Conservation (phyloP, 2,329 filamentous ascomycete genomes). For the Fusarium decemcellulare region DNA sequence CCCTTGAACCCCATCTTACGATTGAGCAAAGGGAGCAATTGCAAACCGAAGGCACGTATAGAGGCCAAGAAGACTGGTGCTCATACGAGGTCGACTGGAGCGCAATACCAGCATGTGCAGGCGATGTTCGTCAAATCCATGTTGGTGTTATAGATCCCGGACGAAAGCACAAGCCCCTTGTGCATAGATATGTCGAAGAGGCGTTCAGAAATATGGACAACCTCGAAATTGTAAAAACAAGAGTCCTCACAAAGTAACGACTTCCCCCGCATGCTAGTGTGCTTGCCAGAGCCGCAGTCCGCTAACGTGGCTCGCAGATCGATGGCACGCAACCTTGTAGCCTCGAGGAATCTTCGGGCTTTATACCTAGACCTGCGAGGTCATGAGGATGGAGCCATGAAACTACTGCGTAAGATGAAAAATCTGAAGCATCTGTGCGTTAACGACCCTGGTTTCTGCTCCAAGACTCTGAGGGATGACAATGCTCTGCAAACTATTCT, state of each 20-base stretch:
- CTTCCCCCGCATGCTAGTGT: neutral
- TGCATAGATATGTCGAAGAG: slow-evolving; percentile 37
- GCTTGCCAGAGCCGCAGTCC: neutral
- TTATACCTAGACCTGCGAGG: neutral
- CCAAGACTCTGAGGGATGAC: neutral
- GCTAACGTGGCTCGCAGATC: slow-evolving; percentile 20
- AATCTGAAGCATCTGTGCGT: slow-evolving; percentile 33
- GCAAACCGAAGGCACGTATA: slow-evolving; percentile 32
- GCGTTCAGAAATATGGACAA: slow-evolving; percentile 24
- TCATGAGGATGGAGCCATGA: neutral
- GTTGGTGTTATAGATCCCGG: slow-evolving; percentile 20
- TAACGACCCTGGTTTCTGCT: neutral
- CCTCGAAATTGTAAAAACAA: slow-evolving; percentile 31
- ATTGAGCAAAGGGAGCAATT: slow-evolving; percentile 35
- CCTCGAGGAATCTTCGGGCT: slow-evolving; percentile 25
- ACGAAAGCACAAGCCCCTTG: slow-evolving; percentile 25
- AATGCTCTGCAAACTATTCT: slow-evolving; percentile 1
- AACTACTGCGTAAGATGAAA: slow-evolving; percentile 14
- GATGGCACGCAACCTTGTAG: slow-evolving; percentile 26
- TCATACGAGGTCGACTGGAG: neutral
- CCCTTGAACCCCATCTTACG: slow-evolving; percentile 30
- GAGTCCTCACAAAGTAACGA: slow-evolving; percentile 25
- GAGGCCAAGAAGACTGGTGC: slow-evolving; percentile 30
- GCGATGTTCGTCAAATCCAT: slow-evolving; percentile 20
- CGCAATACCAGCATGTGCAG: slow-evolving; percentile 2